Evolutionary conservation across 768 basidiomycete species (phyloP).

Genomic region (Leccinum rimulosum): DNA sequence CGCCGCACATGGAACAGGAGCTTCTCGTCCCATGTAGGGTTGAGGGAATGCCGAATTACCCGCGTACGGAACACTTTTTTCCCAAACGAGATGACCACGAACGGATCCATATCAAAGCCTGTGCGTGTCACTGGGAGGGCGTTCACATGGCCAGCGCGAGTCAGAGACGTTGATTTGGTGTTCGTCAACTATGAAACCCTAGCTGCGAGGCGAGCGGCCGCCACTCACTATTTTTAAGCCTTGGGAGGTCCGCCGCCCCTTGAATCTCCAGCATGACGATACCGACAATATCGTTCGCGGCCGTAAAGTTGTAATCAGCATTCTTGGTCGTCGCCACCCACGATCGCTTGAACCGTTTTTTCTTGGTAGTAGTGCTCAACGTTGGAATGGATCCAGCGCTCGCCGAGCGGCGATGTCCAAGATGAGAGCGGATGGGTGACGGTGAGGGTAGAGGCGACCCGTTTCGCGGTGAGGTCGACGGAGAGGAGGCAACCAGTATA

Average conservation of each 20-base stretch:
- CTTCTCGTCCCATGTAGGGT: conserved; percentile 94
- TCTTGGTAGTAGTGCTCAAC: conserved; percentile 25
- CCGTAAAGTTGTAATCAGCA: conserved; percentile 57
- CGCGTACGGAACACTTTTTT: conserved; percentile 96
- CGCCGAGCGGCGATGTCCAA: conserved; percentile 31
- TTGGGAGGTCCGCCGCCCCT: conserved; percentile 79
- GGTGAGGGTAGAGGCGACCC: conserved; percentile 24
- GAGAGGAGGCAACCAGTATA: conserved; percentile 15
- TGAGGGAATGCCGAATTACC: conserved; percentile 78
- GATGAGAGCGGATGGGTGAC: conserved; percentile 21
- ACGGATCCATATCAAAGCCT: conserved; percentile 97
- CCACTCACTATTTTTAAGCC: conserved; percentile 78
- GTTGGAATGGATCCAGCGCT: conserved; percentile 31
- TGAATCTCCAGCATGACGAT: conserved; percentile 95
- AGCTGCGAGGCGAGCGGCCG: not conserved
- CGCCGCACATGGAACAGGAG: conserved; percentile 90
- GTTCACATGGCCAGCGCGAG: not conserved
- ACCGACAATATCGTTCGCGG: conserved; percentile 81
- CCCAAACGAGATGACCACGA: conserved; percentile 92
- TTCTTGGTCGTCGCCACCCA: conserved; percentile 37
- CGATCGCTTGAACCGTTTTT: conserved; percentile 37
- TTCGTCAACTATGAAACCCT: conserved; percentile 1
- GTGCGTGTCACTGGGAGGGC: conserved; percentile 66
- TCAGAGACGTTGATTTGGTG: not conserved
- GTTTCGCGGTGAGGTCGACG: conserved; percentile 8